phyloP scores from a whole-genome alignment of 2,329 filamentous ascomycete genomes.

The Anthostomella pinea region DNA sequence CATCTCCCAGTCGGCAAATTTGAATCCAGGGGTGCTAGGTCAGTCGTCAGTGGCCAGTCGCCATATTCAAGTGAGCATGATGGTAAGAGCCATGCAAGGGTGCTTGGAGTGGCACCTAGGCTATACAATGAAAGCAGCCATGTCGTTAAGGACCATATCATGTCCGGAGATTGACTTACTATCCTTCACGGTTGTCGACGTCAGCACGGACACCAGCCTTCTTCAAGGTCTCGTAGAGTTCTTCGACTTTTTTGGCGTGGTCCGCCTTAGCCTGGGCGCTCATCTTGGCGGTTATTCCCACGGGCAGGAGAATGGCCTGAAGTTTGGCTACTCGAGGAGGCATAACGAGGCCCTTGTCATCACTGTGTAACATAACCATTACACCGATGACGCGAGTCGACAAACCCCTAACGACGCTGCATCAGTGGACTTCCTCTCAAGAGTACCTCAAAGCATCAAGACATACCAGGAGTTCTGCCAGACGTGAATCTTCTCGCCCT shows the following conservation, averaged over 20 bases:
- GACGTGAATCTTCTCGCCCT: constrained; percentile 77
- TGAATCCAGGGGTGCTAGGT: constrained; percentile 77
- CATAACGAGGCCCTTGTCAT: constrained; percentile 91
- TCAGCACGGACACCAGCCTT: constrained; percentile 74
- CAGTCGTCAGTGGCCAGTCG: constrained; percentile 7
- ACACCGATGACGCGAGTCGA: constrained; percentile 97
- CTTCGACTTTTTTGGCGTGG: constrained; percentile 73
- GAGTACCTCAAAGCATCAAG: background rate
- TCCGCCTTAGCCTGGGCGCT: constrained; percentile 73
- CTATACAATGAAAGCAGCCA: too few relatives aligned
- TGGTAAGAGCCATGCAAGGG: too few relatives aligned
- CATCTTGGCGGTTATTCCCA: constrained; percentile 88
- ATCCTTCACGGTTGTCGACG: constrained; percentile 82
- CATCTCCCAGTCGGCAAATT: constrained; percentile 98
- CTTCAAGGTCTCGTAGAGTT: constrained; percentile 66
- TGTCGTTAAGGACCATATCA: too few relatives aligned
- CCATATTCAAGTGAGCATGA: background rate
- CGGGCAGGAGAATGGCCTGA: constrained; percentile 84
- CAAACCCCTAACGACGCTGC: constrained; percentile 58
- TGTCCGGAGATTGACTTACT: constrained; percentile 42
- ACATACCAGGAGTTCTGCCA: constrained; percentile 90
- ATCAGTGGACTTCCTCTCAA: background rate
- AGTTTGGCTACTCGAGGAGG: constrained; percentile 85
- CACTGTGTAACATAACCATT: constrained; percentile 98
- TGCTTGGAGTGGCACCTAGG: too few relatives aligned